Base-by-base conservation (phyloP, 495 filamentous ascomycete species). In the Talaromyces liani region DNA sequence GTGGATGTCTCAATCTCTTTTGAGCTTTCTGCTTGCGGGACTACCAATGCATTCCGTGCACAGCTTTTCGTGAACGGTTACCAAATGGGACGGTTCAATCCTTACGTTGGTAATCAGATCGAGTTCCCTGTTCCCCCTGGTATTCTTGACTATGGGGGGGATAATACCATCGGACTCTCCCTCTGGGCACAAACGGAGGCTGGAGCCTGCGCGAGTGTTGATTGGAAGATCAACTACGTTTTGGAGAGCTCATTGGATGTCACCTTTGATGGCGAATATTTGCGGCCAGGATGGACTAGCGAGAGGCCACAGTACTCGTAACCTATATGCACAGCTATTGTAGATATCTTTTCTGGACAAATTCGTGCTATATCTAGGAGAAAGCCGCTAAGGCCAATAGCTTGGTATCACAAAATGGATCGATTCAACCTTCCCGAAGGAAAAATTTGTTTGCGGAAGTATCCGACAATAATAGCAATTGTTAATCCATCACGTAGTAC, bases 101-200 rank as follows among this genome's bases (percentile, higher is more conserved):
- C 80, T 4, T 72, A 81, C 63, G 78, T 83, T 51, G 81, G 80
- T 0, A 80, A 81, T 14, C 80, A 83, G 71, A 77, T 81, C 1
- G 73, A 70, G 24, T 84, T 78, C 65, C 80, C 80, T 6, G 71
- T 83, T 65, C 81, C 80, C 0, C 75, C 74, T 2, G 80, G 81
- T 1, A 70, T 84, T 14, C 57, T 84, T 58, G 77, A 83, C 55
- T 80, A 76, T 60, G 68, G 34, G 9, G 80, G 80, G 2, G 36
- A 41, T 41, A 41, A 41, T 3, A 41, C 36, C 14, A 41, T 41
- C 36, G 36, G 36, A 14, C 14, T 41, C 36, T 41, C 36, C 14
- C 12, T 41, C 36, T 41, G 36, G 36, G 36, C 36, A 16, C 36
- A 41, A 16, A 41, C 36, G 9, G 36, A 41, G 36, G 14, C 2